A percentile compares a stretch with the other conserved stretches of the same genome.
phyloP scores from a whole-genome alignment of 1,284 basidiomycete genomes.

The Dichomitus squalens region DNA sequence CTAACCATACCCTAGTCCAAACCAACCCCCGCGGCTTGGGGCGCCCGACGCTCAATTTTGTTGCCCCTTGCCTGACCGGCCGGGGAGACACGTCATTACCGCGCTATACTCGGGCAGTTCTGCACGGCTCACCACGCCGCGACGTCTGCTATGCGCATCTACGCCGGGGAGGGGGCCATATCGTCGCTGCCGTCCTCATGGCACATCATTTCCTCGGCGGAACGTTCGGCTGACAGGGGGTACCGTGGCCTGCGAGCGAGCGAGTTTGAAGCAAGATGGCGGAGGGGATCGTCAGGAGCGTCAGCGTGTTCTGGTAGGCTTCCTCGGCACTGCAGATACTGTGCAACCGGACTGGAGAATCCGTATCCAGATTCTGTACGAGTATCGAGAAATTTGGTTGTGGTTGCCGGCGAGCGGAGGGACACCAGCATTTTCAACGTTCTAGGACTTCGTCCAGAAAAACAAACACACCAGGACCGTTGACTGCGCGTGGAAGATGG shows the following conservation, averaged over 20 bases:
- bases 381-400: slow-evolving; percentile 44
- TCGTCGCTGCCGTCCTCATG: slow-evolving; percentile 50
- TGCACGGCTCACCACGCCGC: slow-evolving; percentile 40
- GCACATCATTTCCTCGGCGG: slow-evolving; percentile 41
- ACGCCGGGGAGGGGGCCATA: slow-evolving; percentile 49
- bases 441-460: slow-evolving; percentile 43
- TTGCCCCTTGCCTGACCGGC: slow-evolving; percentile 56
- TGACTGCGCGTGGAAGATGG: slow-evolving; percentile 42
- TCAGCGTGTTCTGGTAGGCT: slow-evolving; percentile 56
- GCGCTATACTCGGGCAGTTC: slow-evolving; percentile 50
- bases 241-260: slow-evolving; percentile 43
- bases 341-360: slow-evolving; percentile 60
- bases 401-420: slow-evolving; percentile 43
- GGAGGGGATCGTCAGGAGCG: slow-evolving; percentile 46
- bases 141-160: slow-evolving; percentile 42
- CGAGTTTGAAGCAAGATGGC: slow-evolving; percentile 46
- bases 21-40: slow-evolving; percentile 35
- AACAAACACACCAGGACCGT: slow-evolving; percentile 44
- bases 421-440: slow-evolving; percentile 45
- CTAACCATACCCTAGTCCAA: too few species aligned
- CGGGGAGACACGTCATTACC: slow-evolving; percentile 56
- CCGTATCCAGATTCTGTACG: slow-evolving; percentile 43
- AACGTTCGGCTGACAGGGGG: slow-evolving; percentile 47
- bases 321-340: slow-evolving; percentile 44
- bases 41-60: slow-evolving; percentile 45